A percentile compares a stretch with the other conserved stretches of the same genome.
Conservation (phyloP, 306 rosid species). For the Fagus crenata region DNA sequence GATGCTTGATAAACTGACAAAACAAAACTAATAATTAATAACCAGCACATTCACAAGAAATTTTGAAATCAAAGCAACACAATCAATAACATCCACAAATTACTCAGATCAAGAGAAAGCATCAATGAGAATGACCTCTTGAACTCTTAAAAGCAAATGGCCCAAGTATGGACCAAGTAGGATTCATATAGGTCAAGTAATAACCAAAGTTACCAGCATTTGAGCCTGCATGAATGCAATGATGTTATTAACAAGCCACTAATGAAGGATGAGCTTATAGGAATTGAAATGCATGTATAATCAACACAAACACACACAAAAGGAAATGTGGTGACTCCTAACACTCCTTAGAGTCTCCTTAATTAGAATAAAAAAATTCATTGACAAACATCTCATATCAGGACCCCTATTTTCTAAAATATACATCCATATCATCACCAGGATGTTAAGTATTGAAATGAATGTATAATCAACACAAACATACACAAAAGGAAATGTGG, state of each 20-base stretch:
- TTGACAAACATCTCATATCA: background rate
- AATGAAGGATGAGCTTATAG: background rate
- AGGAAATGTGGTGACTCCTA: background rate
- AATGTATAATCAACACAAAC: too few species aligned
- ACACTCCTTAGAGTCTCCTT: background rate
- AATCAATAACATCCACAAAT: background rate
- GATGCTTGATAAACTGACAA: constrained; percentile 10
- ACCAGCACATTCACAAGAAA: background rate
- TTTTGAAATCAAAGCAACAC: background rate
- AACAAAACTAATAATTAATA: background rate
- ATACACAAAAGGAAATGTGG: too few species aligned
- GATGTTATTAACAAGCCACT: background rate
- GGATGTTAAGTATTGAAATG: too few species aligned
- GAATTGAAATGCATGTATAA: background rate
- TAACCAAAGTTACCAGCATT: background rate
- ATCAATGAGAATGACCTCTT: background rate
- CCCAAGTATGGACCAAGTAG: background rate
- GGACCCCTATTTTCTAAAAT: background rate
- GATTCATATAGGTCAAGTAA: background rate
- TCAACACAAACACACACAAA: background rate
- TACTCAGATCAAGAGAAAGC: background rate
- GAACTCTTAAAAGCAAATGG: constrained; percentile 4
- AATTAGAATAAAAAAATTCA: background rate
- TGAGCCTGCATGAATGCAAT: background rate
- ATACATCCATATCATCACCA: background rate